These are phyloP conservation scores for Fagus crenata DNA, from an alignment of 306 rosid species.

Conservation along the genomic window DNA sequence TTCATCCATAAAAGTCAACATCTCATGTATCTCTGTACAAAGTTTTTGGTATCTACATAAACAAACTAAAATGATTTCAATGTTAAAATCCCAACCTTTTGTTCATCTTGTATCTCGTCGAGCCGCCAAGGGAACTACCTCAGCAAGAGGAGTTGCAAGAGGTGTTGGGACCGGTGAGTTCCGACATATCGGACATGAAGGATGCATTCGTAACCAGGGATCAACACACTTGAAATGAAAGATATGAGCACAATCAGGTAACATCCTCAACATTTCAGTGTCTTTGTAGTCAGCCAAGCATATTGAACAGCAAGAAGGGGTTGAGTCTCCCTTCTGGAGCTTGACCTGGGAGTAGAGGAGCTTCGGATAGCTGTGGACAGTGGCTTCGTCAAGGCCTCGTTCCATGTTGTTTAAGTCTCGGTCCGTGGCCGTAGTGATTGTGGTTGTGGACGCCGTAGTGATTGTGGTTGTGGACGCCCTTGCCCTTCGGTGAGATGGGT, in stretches of 20 bases:
- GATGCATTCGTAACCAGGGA: constrained; percentile 36
- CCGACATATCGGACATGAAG: constrained; percentile 48
- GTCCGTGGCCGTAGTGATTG: too few species aligned
- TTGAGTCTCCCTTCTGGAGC: constrained; percentile 11
- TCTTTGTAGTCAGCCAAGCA: constrained; percentile 52
- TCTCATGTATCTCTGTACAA: too few species aligned
- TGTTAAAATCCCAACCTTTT: too few species aligned
- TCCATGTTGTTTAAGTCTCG: too few species aligned
- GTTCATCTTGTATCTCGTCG: not conserved
- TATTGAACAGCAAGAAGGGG: constrained; percentile 41
- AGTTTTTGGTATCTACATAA: too few species aligned
- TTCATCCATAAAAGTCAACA: too few species aligned
- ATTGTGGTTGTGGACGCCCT: too few species aligned
- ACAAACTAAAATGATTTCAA: too few species aligned
- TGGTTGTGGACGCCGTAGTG: too few species aligned
- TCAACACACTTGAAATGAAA: constrained; percentile 49
- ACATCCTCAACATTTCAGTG: constrained; percentile 35
- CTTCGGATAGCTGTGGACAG: constrained; percentile 31
- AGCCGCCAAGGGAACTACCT: constrained; percentile 32
- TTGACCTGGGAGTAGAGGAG: constrained; percentile 40
- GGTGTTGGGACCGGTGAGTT: constrained; percentile 36
- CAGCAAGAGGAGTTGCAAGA: constrained; percentile 34
- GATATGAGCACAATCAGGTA: constrained; percentile 47
- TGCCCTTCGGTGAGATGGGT: too few species aligned
- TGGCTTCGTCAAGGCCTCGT: constrained; percentile 22